phyloP scores from a whole-genome alignment of 2,329 filamentous ascomycete species.

The Cladosporium cucumerinum region DNA sequence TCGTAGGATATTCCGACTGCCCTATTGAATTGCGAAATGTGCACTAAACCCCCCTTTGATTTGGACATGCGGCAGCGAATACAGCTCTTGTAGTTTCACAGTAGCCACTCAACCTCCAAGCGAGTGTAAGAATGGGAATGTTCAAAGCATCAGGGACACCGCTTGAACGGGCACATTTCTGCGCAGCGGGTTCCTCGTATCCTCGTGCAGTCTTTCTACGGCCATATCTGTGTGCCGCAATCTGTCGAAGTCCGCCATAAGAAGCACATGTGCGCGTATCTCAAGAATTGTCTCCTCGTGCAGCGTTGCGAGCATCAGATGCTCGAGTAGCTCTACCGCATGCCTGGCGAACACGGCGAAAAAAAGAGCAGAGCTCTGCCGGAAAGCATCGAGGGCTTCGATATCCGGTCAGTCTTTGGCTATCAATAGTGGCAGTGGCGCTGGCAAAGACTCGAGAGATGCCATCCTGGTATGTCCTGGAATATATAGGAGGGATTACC shows the following conservation, averaged over 20 bases:
- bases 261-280: neutral
- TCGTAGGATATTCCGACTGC: neutral
- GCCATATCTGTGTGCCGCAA: neutral
- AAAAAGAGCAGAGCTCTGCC: neutral
- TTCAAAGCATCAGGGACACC: neutral
- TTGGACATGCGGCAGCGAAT: neutral
- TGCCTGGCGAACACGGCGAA: neutral
- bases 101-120: neutral
- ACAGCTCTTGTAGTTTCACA: neutral
- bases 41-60: accelerated
- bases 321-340: neutral
- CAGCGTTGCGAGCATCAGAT: neutral
- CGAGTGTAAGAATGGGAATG: neutral
- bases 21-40: neutral
- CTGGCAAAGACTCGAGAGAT: neutral
- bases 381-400: neutral
- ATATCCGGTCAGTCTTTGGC: neutral
- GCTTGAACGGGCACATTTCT: neutral
- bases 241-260: neutral
- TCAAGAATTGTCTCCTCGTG: neutral
- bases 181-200: neutral
- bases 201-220: neutral
- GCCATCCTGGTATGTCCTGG: no score
- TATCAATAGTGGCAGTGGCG: neutral
- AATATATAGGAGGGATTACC: no score